Evolutionary conservation across 2,329 filamentous ascomycete genomes (phyloP).

Genomic region (Dactylonectria estremocensis): DNA sequence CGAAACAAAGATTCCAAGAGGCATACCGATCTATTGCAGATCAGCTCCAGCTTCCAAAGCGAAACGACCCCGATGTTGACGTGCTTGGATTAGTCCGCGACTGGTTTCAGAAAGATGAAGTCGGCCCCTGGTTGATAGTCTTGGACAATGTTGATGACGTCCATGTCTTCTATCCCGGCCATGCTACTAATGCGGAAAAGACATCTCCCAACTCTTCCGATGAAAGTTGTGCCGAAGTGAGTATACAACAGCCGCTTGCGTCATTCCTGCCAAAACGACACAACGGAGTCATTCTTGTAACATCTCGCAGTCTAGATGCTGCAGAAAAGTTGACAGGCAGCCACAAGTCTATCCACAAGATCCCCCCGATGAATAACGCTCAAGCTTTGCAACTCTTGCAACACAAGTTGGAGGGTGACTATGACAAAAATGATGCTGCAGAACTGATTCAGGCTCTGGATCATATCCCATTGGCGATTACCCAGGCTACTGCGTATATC

Average conservation of each 20-base stretch:
- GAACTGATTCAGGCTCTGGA: conserved; percentile 44
- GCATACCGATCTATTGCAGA: conserved; percentile 54
- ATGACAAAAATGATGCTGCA: conserved; percentile 5
- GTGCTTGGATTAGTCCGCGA: conserved; percentile 51
- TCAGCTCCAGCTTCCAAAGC: conserved; percentile 41
- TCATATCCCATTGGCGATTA: conserved; percentile 51
- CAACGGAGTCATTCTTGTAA: conserved; percentile 39
- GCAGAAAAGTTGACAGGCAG: conserved; percentile 33
- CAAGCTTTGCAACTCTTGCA: conserved; percentile 33
- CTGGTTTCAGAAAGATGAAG: conserved; percentile 46
- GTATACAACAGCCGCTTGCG: conserved; percentile 12
- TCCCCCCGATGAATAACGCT: conserved; percentile 32
- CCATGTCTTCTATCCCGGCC: conserved; percentile 20
- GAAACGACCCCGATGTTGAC: conserved; percentile 50
- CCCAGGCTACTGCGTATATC: conserved; percentile 51
- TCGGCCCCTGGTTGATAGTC: conserved; percentile 43
- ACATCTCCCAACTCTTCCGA: neutral
- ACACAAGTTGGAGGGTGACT: conserved; percentile 29
- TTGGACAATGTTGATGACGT: conserved; percentile 42
- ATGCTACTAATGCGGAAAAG: neutral
- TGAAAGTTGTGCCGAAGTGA: neutral
- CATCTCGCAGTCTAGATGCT: conserved; percentile 31
- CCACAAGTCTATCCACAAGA: conserved; percentile 16
- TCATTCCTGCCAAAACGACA: conserved; percentile 34
- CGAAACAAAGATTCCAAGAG: conserved; percentile 52